Conservation (phyloP, 2,329 filamentous ascomycete genomes). For the Dothiorella sarmentorum region DNA sequence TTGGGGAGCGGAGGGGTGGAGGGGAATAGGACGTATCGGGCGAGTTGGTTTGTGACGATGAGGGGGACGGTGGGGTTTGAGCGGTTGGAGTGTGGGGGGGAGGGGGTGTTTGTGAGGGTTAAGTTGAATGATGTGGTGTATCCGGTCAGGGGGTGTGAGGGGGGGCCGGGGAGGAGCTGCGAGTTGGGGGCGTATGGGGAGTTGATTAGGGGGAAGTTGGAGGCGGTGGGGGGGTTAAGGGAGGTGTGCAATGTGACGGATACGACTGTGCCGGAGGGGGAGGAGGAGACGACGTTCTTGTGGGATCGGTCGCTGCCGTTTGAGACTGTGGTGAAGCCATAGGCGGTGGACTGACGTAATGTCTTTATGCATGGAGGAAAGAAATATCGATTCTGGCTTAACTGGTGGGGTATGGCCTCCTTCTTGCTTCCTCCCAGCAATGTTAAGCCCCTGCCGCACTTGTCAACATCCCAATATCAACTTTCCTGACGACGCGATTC, state of each 20-base stretch:
- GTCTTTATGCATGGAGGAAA: too few species aligned
- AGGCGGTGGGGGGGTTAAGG: slow-evolving; percentile 50
- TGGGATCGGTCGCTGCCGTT: slow-evolving; percentile 26
- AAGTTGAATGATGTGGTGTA: slow-evolving; percentile 63
- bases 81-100: slow-evolving; percentile 25
- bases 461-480: too few species aligned
- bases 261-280: slow-evolving; percentile 18
- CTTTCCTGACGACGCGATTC: too few species aligned
- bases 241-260: slow-evolving; percentile 40
- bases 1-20: slow-evolving; percentile 48
- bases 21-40: slow-evolving; percentile 51
- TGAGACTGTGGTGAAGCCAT: slow-evolving; percentile 27
- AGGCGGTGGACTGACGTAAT: not conserved
- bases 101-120: slow-evolving; percentile 33
- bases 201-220: slow-evolving; percentile 47
- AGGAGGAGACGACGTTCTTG: slow-evolving; percentile 29
- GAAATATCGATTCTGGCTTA: too few species aligned
- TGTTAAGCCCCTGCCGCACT: too few species aligned
- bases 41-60: slow-evolving; percentile 59
- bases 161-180: slow-evolving; percentile 10
- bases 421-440: too few species aligned
- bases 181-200: slow-evolving; percentile 43
- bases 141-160: slow-evolving; percentile 37
- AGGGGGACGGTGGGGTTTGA: slow-evolving; percentile 64
- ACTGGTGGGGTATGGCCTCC: too few species aligned